Base-by-base conservation (phyloP, 129 eudicot genomes). In the Tanacetum coccineum region DNA sequence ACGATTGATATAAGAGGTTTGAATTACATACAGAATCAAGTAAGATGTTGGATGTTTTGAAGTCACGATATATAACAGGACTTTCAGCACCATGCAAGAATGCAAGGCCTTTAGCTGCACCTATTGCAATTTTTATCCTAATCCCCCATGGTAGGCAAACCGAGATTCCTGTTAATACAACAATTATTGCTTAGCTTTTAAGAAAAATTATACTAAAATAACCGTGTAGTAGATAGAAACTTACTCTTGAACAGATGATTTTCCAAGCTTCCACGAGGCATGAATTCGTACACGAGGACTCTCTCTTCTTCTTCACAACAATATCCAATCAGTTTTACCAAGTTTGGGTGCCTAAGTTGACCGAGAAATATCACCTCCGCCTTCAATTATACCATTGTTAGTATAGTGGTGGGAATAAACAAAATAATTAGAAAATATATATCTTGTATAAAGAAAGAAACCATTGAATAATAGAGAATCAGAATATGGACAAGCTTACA, bases 211-310 rank as follows among this genome's bases (percentile, higher is more conserved):
- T 12, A 1, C 2, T 28, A 10, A 22, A 58, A 6, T n/a, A 55
- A 30, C 6, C 6, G 15, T 25, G 3, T 10, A 52, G 48, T 21
- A 3, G 25, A 67, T 50, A 42, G 30, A 53, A 61, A 44, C 75
- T 79, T 80, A 93, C 98, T 82, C 49, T 86, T 93, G 71, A 93
- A 93, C 51, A 93, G 67, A 83, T 93, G 98, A 76, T 93, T 89
- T 73, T 93, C 98, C 68, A 93, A 70, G 83, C 99, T 94, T 62
- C 99, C 99, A n/a, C 93, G 76, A 19, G 99, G 80, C 99, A 94
- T 84, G 80, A 94, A 94, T 66, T 94, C 99, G 50, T 94, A 94
- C 3, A 94, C 93, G 14, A 94, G 95, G 13, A 94, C 86, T 32
- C 99, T 66, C 52, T 94, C 95, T 73, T 89, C 95, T 39, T 94